These are phyloP conservation scores for Leccinum subgranulosum DNA, from an alignment of 768 basidiomycete species.

Conservation along the genomic window DNA sequence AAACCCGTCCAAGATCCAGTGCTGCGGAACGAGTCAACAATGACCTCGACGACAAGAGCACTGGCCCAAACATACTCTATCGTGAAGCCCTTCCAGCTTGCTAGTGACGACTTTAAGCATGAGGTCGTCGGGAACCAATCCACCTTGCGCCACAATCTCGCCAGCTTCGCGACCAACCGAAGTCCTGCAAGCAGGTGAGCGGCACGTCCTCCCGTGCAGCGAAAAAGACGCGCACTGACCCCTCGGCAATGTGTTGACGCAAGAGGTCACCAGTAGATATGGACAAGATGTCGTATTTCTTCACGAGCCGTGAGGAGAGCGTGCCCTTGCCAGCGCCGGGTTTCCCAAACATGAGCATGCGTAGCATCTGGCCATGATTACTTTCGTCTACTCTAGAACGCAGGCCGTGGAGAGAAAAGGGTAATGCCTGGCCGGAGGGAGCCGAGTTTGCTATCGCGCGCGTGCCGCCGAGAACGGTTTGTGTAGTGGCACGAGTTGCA, in stretches of 20 bases:
- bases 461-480: slow-evolving; percentile 13
- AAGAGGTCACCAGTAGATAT: slow-evolving; percentile 85
- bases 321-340: slow-evolving; percentile 85
- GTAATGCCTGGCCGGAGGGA: slow-evolving; percentile 39
- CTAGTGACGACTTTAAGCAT: slow-evolving; percentile 74
- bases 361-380: slow-evolving; percentile 29
- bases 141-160: slow-evolving; percentile 74
- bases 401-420: slow-evolving; percentile 48
- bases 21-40: slow-evolving; percentile 38
- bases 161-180: slow-evolving; percentile 73
- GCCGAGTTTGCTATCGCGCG: slow-evolving; percentile 31
- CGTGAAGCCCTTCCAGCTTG: slow-evolving; percentile 62
- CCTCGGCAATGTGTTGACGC: slow-evolving; percentile 76
- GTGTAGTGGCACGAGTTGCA: slow-evolving; percentile 8
- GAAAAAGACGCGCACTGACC: slow-evolving; percentile 12
- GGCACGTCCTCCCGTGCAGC: background rate
- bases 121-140: slow-evolving; percentile 72
- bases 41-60: background rate
- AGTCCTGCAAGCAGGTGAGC: slow-evolving; percentile 42
- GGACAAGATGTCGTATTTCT: slow-evolving; percentile 75
- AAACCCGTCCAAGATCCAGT: slow-evolving; percentile 93
- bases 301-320: slow-evolving; percentile 66
- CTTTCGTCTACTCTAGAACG: slow-evolving; percentile 28
- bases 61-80: slow-evolving; percentile 47
- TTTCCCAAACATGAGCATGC: slow-evolving; percentile 59